These are phyloP conservation scores for Arabidopsis arenosa DNA, from an alignment of 345 rosid genomes.

Conservation along the genomic window DNA sequence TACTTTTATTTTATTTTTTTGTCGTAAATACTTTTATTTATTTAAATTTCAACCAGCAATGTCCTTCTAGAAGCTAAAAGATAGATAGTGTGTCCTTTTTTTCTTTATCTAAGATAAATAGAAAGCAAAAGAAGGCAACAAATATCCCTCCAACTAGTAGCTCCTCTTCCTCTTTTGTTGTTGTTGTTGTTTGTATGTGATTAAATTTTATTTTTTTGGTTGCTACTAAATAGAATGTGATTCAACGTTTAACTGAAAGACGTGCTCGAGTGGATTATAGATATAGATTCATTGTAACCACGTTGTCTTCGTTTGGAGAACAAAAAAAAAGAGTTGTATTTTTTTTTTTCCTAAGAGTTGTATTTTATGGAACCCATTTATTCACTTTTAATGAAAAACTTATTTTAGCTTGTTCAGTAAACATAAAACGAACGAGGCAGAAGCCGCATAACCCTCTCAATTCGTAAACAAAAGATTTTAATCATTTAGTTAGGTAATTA, in stretches of 20 bases:
- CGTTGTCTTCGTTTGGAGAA: conserved; percentile 8
- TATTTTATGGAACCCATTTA: neutral
- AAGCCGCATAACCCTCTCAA: neutral
- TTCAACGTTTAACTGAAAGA: conserved; percentile 36
- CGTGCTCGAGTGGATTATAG: conserved; percentile 22
- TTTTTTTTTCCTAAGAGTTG: neutral
- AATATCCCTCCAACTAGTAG: neutral
- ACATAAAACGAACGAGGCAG: neutral
- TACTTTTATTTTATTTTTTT: neutral
- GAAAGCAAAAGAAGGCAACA: neutral
- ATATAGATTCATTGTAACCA: conserved; percentile 23
- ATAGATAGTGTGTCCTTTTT: neutral
- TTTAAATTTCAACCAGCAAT: conserved; percentile 1
- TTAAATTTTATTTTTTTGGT: too few species aligned
- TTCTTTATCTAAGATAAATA: neutral
- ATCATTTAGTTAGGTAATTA: neutral
- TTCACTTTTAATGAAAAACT: neutral
- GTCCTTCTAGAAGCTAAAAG: conserved; percentile 41
- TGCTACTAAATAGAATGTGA: neutral
- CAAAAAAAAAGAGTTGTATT: neutral
- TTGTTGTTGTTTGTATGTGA: neutral
- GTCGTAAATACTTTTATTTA: neutral
- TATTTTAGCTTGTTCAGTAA: neutral
- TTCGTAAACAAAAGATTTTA: neutral
- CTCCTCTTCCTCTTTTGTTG: neutral